phyloP scores from a whole-genome alignment of 2,329 filamentous ascomycete species.

The Phaeosphaeriaceae sp. region DNA sequence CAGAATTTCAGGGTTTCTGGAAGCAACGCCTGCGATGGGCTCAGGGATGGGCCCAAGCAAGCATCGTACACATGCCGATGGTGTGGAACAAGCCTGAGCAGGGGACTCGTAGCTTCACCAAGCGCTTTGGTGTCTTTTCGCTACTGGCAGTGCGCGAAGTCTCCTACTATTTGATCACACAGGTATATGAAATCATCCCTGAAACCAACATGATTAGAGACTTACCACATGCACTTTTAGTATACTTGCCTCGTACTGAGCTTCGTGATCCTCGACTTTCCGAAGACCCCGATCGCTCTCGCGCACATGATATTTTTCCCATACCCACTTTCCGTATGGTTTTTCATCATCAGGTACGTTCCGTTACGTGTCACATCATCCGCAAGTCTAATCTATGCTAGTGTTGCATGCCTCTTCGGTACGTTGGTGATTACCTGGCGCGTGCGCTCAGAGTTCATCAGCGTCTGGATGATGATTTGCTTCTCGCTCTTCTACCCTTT shows the following conservation, averaged over 20 bases:
- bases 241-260: slow-evolving; percentile 53
- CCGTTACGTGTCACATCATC: background rate
- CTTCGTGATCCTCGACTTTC: slow-evolving; percentile 52
- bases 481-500: slow-evolving; percentile 51
- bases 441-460: slow-evolving; percentile 52
- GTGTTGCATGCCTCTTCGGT: slow-evolving; percentile 47
- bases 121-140: slow-evolving; percentile 51
- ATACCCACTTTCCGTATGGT: slow-evolving; percentile 53
- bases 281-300: slow-evolving; percentile 34
- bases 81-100: slow-evolving; percentile 37
- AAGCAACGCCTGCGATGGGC: slow-evolving; percentile 56
- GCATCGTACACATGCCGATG: slow-evolving; percentile 46
- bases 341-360: slow-evolving; percentile 48
- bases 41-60: slow-evolving; percentile 56
- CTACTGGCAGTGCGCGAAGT: slow-evolving; percentile 53
- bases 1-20: slow-evolving; percentile 51
- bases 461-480: slow-evolving; percentile 42
- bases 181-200: slow-evolving; percentile 14
- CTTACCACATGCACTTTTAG: background rate
- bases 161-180: slow-evolving; percentile 55
- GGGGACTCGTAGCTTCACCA: slow-evolving; percentile 35
- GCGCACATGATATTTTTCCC: slow-evolving; percentile 52
- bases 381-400: slow-evolving; percentile 8
- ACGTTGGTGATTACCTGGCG: slow-evolving; percentile 52
- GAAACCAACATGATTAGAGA: background rate